These are phyloP conservation scores for Metschnikowia corniflorae DNA, from an alignment of 805 yeast genomes.

Conservation along the genomic window DNA sequence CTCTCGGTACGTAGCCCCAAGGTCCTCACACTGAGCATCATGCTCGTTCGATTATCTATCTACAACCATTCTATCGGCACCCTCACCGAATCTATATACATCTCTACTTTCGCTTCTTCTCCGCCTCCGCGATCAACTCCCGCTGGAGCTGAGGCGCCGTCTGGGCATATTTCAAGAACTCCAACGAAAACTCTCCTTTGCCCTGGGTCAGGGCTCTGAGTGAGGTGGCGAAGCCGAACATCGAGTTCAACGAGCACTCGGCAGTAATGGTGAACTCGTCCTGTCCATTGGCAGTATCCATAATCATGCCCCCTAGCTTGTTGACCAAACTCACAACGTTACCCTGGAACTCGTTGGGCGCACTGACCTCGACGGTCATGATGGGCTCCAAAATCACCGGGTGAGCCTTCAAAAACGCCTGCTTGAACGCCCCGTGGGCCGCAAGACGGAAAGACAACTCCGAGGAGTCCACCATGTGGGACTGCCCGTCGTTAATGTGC, in stretches of 20 bases:
- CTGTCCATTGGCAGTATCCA: conserved; percentile 88
- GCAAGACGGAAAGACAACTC: conserved; percentile 95
- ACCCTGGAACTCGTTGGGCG: conserved; percentile 97
- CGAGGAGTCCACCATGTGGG: conserved; percentile 95
- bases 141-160: conserved; percentile 87
- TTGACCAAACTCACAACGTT: conserved; percentile 85
- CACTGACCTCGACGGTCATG: conserved; percentile 88
- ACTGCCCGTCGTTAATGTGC: conserved; percentile 95
- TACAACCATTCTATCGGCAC: too few relatives aligned
- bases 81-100: background rate
- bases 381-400: conserved; percentile 95
- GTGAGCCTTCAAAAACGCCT: conserved; percentile 77
- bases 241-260: conserved; percentile 92
- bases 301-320: conserved; percentile 87
- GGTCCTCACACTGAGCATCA: too few relatives aligned
- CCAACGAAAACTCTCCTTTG: conserved; percentile 96
- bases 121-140: conserved; percentile 81
- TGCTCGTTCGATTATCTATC: too few relatives aligned
- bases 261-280: conserved; percentile 93
- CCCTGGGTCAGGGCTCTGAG: conserved; percentile 98
- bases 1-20: too few relatives aligned
- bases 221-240: conserved; percentile 95
- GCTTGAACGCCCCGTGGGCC: conserved; percentile 84
- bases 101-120: conserved; percentile 25
- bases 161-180: conserved; percentile 89